Base-by-base conservation (phyloP, 2,329 filamentous ascomycete species). In the Rachicladosporium sp. region DNA sequence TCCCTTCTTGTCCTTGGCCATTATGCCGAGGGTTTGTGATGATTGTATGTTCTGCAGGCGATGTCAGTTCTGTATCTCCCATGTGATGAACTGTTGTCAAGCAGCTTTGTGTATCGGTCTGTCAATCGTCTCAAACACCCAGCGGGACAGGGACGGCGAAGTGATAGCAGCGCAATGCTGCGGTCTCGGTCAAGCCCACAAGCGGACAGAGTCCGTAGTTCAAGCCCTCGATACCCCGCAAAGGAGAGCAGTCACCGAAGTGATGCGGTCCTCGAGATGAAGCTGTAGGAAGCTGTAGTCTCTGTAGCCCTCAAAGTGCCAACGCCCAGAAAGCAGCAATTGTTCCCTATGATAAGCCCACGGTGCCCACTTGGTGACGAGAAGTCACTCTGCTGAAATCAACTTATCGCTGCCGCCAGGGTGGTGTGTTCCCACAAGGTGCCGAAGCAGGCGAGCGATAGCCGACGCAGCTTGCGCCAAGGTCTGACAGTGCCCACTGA, bases 401-500 rank as follows among this genome's bases (percentile, higher is more conserved):
- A 64, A 66, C 64, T 63, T 59, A 38, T 51, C 56, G 58, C 59
- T 52, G 49, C 29, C 15, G 15, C 15, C 63, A 59, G 64, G 67
- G 67, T 66, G 37, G 43, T 46, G 67, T 67, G 67, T 70, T 68
- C 66, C 67, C 67, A 69, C 67, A 70, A 57, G 23, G 43, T 46
- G 65, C 66, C 65, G 58, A 64, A 63, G 63, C 61, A 19, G 15
- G 15, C 15, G 3, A 19, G 15, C 15, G 15, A 19, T 19, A 19
- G 15, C 5, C 15, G 15, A 19, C 15, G 5, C 15, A 19, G 15
- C 15, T 19, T 19, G 15, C 3, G 15, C 5, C 15, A 19, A 19
- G 15, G 5, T 19, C 15, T 19, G 15, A 19, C 15, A 19, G 15
- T 19, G 15, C 15, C 15, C 15, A 19, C 15, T 30, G 29, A 36